Conservation (phyloP, 768 basidiomycete genomes). For the Arthromyces matolae region DNA sequence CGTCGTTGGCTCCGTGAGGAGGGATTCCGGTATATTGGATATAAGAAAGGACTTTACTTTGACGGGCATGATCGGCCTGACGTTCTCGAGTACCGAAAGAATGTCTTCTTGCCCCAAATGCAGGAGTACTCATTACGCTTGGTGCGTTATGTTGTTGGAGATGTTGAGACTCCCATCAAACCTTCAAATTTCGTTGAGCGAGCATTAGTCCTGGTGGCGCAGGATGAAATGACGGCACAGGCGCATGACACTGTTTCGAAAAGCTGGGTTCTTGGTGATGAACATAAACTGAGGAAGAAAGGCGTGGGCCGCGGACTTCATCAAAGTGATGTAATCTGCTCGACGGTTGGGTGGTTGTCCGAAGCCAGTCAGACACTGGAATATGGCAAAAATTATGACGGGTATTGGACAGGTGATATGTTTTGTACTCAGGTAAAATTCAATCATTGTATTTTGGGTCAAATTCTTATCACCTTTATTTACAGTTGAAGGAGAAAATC, state of each 20-base stretch:
- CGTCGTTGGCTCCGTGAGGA: constrained; percentile 25
- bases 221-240: constrained; percentile 41
- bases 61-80: constrained; percentile 35
- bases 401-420: constrained; percentile 10
- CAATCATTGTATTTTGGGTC: neutral
- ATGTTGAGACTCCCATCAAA: constrained; percentile 14
- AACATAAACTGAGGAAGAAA: constrained; percentile 37
- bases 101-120: constrained; percentile 29
- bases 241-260: constrained; percentile 31
- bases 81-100: constrained; percentile 30
- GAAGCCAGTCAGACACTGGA: constrained; percentile 28
- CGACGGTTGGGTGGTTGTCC: constrained; percentile 26
- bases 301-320: constrained; percentile 32
- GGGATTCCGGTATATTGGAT: constrained; percentile 22
- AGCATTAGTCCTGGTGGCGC: constrained; percentile 26
- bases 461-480: constrained; percentile 13
- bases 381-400: constrained; percentile 29
- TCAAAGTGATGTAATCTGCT: constrained; percentile 32
- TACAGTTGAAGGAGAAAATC: constrained; percentile 7
- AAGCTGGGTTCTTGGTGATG: constrained; percentile 32
- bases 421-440: neutral
- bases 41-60: constrained; percentile 32
- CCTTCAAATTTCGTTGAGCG: constrained; percentile 18
- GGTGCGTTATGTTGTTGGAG: constrained; percentile 18
- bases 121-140: constrained; percentile 12